Evolutionary conservation across 139 green algal genomes (phyloP), one percentile per base, ranked within the genome.

Genomic region (Closterium sp.): DNA sequence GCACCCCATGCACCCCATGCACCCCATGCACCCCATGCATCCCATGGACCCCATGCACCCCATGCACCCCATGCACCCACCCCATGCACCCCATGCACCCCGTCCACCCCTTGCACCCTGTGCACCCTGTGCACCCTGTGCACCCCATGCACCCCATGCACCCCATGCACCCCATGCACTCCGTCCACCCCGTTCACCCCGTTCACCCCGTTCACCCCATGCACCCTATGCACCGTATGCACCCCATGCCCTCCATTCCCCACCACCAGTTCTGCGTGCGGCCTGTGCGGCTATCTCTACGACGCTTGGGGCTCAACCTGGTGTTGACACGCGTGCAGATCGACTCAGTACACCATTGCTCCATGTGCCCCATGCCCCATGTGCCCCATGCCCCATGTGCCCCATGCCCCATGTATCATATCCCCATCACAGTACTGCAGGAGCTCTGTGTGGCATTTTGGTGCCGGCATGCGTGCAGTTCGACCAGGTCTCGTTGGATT

Each of bases 401-500:
- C 88, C 9, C 10, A 33, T 8, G 21, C 12, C 64, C 6, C 10
- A 21, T 32, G 6, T 9, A 35, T 34, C 8, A 33, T n/a, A 4
- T 25, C 69, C 21, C 34, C 55, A 28, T 19, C 12, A 76, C 55
- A 76, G 89, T 89, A 84, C 31, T 25, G n/a, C n/a, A n/a, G n/a
- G n/a, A n/a, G n/a, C n/a, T n/a, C n/a, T n/a, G n/a, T n/a, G n/a
- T n/a, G n/a, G n/a, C 16, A 3, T 16, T 19, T 36, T 25, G 76
- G 34, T 76, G 12, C 55, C 55, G 16, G 55, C 55, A 28, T 19
- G 55, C 16, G 81, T 43, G 33, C 21, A 64, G 32, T 31, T 92
- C 4, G 83, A 88, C n/a, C 89, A 92, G 84, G 90, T 89, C n/a
- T 35, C 35, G 4, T 92, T 83, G 7, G 83, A 83, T 23, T 92